These are phyloP conservation scores for Medicago arabica DNA, from an alignment of 306 rosid species.

Conservation along the genomic window DNA sequence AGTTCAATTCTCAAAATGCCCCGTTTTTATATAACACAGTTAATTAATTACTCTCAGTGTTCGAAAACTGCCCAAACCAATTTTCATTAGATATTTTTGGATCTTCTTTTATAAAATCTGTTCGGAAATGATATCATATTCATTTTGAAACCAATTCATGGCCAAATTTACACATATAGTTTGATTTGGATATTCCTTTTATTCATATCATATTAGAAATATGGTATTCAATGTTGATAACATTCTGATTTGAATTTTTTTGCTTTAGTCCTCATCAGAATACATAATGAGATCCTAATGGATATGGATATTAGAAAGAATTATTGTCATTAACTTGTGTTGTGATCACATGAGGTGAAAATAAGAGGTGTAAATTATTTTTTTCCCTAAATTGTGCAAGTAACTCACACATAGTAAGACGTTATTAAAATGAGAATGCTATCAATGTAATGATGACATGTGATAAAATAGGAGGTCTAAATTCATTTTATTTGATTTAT, in stretches of 20 bases:
- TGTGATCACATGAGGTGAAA: neutral
- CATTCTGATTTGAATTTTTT: neutral
- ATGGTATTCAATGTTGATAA: neutral
- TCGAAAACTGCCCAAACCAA: too few relatives aligned
- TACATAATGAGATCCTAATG: neutral
- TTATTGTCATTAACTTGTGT: neutral
- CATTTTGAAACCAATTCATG: too few relatives aligned
- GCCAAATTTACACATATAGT: neutral
- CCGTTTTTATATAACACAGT: neutral
- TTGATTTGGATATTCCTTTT: neutral
- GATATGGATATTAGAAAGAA: neutral
- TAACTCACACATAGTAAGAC: too few relatives aligned
- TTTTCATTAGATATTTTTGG: too few relatives aligned
- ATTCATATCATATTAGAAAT: neutral
- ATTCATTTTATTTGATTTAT: too few relatives aligned
- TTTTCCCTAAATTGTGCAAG: neutral
- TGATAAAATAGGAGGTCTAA: neutral
- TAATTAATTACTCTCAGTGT: too few relatives aligned
- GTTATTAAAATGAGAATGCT: too few relatives aligned
- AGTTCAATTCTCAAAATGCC: slow-evolving; percentile 46
- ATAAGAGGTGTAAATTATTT: neutral
- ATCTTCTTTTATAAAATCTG: too few relatives aligned
- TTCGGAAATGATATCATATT: too few relatives aligned
- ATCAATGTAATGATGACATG: neutral
- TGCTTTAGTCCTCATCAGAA: neutral